Evolutionary conservation across 2,329 filamentous ascomycete genomes (phyloP).

Genomic region (Aspergillus clavatus): DNA sequence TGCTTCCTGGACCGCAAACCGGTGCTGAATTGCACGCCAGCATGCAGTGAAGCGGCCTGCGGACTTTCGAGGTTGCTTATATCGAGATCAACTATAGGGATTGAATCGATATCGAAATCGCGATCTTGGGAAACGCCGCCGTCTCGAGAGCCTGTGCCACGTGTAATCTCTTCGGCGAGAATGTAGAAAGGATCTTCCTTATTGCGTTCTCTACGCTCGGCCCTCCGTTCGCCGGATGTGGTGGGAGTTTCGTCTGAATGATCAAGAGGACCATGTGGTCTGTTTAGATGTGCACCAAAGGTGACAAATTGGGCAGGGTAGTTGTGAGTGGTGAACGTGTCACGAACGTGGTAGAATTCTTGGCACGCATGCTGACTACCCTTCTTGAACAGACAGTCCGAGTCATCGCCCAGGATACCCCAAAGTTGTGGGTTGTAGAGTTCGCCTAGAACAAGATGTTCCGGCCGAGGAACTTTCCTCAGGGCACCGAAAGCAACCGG

Average conservation of each 20-base stretch:
- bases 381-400: conserved; percentile 46
- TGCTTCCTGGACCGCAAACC: conserved; percentile 54
- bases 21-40: conserved; percentile 27
- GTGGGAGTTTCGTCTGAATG: conserved; percentile 67
- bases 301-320: conserved; percentile 16
- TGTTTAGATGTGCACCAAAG: conserved; percentile 19
- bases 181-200: conserved; percentile 97
- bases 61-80: conserved; percentile 53
- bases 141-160: conserved; percentile 49
- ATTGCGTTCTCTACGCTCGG: conserved; percentile 75
- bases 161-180: conserved; percentile 47
- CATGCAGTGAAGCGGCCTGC: conserved; percentile 10
- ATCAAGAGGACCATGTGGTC: conserved; percentile 24
- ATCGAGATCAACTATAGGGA: conserved; percentile 91
- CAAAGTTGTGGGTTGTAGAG: conserved; percentile 74
- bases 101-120: conserved; percentile 84
- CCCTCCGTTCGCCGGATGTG: conserved; percentile 65
- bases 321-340: conserved; percentile 19
- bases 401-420: conserved; percentile 57
- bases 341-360: conserved; percentile 38
- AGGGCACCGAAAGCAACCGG: conserved; percentile 82
- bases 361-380: conserved; percentile 43
- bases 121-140: conserved; percentile 75
- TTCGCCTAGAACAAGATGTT: conserved; percentile 70
- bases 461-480: conserved; percentile 74